Evolutionary conservation across 2,329 filamentous ascomycete species (phyloP).

Genomic region (Botrytis cinerea): DNA sequence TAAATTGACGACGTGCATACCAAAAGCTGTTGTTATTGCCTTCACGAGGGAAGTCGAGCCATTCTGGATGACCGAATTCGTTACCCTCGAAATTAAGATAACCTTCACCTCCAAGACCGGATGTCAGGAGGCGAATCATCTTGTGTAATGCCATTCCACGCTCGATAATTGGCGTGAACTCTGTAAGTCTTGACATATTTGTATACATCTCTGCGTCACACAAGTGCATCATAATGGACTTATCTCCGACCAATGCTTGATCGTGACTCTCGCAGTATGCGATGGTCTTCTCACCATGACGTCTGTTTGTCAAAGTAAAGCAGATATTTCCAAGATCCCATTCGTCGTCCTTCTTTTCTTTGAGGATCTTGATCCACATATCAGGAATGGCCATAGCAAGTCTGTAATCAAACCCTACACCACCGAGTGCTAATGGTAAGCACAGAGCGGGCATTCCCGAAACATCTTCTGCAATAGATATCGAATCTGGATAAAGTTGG

Average conservation of each 20-base stretch:
- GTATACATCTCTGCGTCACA: conserved; percentile 98
- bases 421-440: conserved; percentile 79
- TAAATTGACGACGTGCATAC: conserved; percentile 91
- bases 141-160: conserved; percentile 93
- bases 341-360: conserved; percentile 81
- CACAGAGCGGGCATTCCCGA: conserved; percentile 99
- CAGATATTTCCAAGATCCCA: conserved; percentile 88
- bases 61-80: conserved; percentile 97
- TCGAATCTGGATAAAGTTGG: conserved; percentile 79
- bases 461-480: conserved; percentile 95
- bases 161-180: conserved; percentile 85
- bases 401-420: conserved; percentile 95
- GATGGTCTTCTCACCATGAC: conserved; percentile 97
- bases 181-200: conserved; percentile 85
- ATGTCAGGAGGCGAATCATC: conserved; percentile 93
- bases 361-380: conserved; percentile 98
- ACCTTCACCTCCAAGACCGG: conserved; percentile 88
- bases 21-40: conserved; percentile 93
- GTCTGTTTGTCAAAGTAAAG: conserved; percentile 86
- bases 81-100: conserved; percentile 99
- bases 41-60: conserved; percentile 95
- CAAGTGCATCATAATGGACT: conserved; percentile 96
- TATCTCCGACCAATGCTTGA: conserved; percentile 95
- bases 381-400: conserved; percentile 97
- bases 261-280: conserved; percentile 97